phyloP scores from a whole-genome alignment of 345 rosid species.

The Tarenaya hassleriana region DNA sequence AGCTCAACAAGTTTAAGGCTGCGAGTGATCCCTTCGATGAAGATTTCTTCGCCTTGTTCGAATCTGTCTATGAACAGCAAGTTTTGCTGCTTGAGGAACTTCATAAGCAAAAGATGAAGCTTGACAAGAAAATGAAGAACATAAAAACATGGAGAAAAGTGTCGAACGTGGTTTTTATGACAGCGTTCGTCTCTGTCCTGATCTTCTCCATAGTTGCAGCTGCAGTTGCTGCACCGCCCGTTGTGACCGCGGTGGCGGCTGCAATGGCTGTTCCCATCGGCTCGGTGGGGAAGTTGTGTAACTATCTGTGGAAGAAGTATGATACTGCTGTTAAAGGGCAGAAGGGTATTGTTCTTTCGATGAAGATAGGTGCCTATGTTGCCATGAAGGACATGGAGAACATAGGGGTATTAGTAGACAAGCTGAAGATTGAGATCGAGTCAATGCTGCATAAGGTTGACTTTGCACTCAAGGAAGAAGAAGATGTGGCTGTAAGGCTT shows the following conservation, averaged over 20 bases:
- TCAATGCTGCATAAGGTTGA: conserved; percentile 44
- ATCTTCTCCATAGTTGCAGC: conserved; percentile 90
- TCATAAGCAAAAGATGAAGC: conserved; percentile 45
- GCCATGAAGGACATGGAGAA: conserved; percentile 56
- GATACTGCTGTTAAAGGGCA: conserved; percentile 51
- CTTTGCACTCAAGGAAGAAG: conserved; percentile 46
- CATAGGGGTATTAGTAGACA: conserved; percentile 44
- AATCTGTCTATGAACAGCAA: conserved; percentile 51
- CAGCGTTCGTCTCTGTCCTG: conserved; percentile 64
- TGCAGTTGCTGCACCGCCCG: conserved; percentile 71
- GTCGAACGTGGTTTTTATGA: conserved; percentile 59
- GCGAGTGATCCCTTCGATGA: conserved; percentile 69
- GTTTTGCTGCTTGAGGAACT: conserved; percentile 42
- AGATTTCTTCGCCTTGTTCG: conserved; percentile 53
- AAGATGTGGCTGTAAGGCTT: conserved; percentile 45
- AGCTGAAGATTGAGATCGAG: conserved; percentile 48
- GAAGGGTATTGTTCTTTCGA: conserved; percentile 40
- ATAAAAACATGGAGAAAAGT: conserved; percentile 69
- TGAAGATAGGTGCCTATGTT: conserved; percentile 43
- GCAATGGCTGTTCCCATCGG: conserved; percentile 67
- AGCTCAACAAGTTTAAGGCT: conserved; percentile 54
- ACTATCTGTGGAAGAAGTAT: conserved; percentile 55
- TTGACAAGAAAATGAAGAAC: conserved; percentile 64
- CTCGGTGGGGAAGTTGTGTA: conserved; percentile 78
- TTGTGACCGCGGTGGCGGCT: conserved; percentile 61